phyloP scores from a whole-genome alignment of 176 grass and related monocot species.

The Puya raimondii region DNA sequence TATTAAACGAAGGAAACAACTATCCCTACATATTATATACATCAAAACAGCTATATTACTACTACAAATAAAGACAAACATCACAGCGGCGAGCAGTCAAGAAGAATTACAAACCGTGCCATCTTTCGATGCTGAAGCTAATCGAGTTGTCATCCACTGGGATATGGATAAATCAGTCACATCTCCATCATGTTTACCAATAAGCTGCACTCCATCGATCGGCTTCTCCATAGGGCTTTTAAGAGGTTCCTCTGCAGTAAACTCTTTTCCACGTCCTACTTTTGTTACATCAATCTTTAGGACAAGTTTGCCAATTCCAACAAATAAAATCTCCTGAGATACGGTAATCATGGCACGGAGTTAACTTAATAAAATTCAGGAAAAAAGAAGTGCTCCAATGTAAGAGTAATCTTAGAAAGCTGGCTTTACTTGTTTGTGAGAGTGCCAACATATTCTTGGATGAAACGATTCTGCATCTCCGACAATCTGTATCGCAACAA shows the following conservation, averaged over 20 bases:
- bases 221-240: slow-evolving; percentile 60
- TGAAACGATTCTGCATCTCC: slow-evolving; percentile 69
- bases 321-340: slow-evolving; percentile 74
- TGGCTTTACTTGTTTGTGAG: slow-evolving; percentile 85
- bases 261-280: slow-evolving; percentile 69
- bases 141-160: slow-evolving; percentile 93
- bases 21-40: no score
- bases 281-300: slow-evolving; percentile 76
- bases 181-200: slow-evolving; percentile 90
- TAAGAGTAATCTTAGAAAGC: neutral
- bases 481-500: slow-evolving; percentile 68
- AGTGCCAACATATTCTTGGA: slow-evolving; percentile 93
- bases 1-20: no score
- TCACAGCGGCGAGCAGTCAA: slow-evolving; percentile 11
- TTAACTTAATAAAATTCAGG: slow-evolving; percentile 4
- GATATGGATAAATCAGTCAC: slow-evolving; percentile 82
- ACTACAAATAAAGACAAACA: neutral
- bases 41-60: no score
- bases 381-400: slow-evolving; percentile 10
- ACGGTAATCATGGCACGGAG: neutral
- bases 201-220: slow-evolving; percentile 49
- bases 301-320: slow-evolving; percentile 71
- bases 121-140: slow-evolving; percentile 91
- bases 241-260: slow-evolving; percentile 56
- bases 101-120: slow-evolving; percentile 58